phyloP scores from a whole-genome alignment of 495 filamentous ascomycete genomes.

The Aspergillus sclerotioniger region DNA sequence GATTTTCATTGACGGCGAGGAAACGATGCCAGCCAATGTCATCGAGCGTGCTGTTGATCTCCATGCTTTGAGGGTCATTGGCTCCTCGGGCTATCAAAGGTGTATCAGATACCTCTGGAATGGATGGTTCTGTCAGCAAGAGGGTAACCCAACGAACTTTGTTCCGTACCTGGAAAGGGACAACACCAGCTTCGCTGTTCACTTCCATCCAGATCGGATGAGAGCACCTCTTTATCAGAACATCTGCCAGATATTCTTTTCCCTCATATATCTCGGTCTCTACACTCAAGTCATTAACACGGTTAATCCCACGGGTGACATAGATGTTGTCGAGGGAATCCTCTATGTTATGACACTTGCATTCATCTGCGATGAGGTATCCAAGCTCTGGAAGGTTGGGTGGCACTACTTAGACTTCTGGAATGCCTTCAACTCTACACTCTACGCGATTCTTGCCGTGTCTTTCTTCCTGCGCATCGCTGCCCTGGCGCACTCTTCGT shows the following conservation, averaged over 20 bases:
- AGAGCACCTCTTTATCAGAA: conserved; percentile 91
- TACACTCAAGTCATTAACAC: conserved; percentile 93
- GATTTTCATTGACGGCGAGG: conserved; percentile 66
- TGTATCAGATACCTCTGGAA: conserved; percentile 90
- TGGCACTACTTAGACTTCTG: conserved; percentile 87
- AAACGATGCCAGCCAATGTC: conserved; percentile 76
- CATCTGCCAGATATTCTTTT: conserved; percentile 78
- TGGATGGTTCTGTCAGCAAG: conserved; percentile 94
- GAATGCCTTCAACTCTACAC: conserved; percentile 85
- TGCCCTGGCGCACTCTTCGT: conserved; percentile 62
- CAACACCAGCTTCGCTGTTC: conserved; percentile 69
- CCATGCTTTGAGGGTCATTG: conserved; percentile 83
- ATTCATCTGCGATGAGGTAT: conserved; percentile 84
- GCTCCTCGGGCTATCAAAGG: conserved; percentile 90
- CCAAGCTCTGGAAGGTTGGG: conserved; percentile 92
- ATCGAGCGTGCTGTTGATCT: conserved; percentile 91
- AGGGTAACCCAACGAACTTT: conserved; percentile 81
- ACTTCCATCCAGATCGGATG: conserved; percentile 93
- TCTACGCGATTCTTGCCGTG: conserved; percentile 74
- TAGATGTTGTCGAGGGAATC: conserved; percentile 80
- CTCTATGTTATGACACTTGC: conserved; percentile 90
- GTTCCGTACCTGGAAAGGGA: conserved; percentile 76
- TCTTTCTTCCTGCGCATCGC: conserved; percentile 76
- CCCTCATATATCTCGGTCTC: conserved; percentile 74
- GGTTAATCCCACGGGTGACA: conserved; percentile 72